These are phyloP conservation scores for Candida glaebosa DNA, from an alignment of 805 yeast species.

Conservation along the genomic window DNA sequence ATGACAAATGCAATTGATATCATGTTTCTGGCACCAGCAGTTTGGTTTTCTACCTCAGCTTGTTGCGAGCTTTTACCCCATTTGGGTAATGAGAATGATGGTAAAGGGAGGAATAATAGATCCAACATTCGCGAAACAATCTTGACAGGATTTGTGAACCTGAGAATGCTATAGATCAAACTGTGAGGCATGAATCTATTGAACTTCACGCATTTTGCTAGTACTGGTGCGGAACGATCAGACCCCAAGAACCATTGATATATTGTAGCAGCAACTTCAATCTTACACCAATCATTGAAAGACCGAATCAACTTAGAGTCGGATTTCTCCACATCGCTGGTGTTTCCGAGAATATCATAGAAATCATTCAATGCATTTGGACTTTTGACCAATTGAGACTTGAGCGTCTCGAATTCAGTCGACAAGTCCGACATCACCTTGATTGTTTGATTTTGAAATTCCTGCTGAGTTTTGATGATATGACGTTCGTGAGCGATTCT, in stretches of 20 bases:
- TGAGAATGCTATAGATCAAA: slow-evolving; percentile 69
- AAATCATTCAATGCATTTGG: slow-evolving; percentile 56
- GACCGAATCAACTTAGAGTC: slow-evolving; percentile 65
- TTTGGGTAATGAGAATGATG: slow-evolving; percentile 20
- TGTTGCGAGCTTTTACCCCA: slow-evolving; percentile 14
- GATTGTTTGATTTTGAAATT: slow-evolving; percentile 69
- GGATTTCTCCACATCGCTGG: slow-evolving; percentile 44
- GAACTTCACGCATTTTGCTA: slow-evolving; percentile 63
- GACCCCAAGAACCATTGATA: slow-evolving; percentile 77
- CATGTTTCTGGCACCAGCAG: slow-evolving; percentile 32
- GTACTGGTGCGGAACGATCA: slow-evolving; percentile 76
- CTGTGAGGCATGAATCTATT: slow-evolving; percentile 80
- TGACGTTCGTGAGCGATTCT: slow-evolving; percentile 59
- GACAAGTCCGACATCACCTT: slow-evolving; percentile 53
- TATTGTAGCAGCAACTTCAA: slow-evolving; percentile 80
- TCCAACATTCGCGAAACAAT: slow-evolving; percentile 79
- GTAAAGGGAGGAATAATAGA: slow-evolving; percentile 58
- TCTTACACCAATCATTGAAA: slow-evolving; percentile 76
- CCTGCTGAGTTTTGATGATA: slow-evolving; percentile 57
- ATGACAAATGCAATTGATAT: slow-evolving; percentile 73
- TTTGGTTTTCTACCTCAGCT: slow-evolving; percentile 8
- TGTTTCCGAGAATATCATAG: slow-evolving; percentile 62
- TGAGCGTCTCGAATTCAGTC: slow-evolving; percentile 56
- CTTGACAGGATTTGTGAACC: slow-evolving; percentile 83
- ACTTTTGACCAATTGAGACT: slow-evolving; percentile 46